A percentile compares a stretch with the other conserved stretches of the same genome.
phyloP scores from a whole-genome alignment of 1,284 basidiomycete species.

The Puccinia polysora region DNA sequence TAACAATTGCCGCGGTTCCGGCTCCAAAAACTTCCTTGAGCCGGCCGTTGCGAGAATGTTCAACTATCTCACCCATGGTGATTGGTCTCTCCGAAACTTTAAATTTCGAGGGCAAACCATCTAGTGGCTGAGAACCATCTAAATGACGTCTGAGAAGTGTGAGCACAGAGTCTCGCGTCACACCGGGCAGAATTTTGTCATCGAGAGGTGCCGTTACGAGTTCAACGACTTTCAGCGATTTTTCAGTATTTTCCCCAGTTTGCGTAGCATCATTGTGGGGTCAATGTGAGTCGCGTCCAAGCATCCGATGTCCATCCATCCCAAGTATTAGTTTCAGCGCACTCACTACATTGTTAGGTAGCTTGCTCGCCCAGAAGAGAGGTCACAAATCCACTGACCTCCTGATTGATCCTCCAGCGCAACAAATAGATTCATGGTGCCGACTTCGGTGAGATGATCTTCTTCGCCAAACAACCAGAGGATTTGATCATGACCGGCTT shows the following conservation, averaged over 20 bases:
- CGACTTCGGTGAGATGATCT: conserved; percentile 68
- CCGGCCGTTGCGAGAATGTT: conserved; percentile 65
- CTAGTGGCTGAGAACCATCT: conserved; percentile 58
- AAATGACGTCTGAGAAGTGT: conserved; percentile 72
- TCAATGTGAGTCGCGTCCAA: neutral
- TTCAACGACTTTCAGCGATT: conserved; percentile 60
- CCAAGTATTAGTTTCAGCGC: neutral
- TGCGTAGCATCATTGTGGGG: neutral
- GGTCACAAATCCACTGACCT: conserved; percentile 56
- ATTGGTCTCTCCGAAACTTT: conserved; percentile 76
- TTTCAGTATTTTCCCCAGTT: neutral
- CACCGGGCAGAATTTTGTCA: conserved; percentile 92
- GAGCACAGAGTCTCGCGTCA: conserved; percentile 89
- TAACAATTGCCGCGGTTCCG: conserved; percentile 72
- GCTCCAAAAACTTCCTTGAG: conserved; percentile 89
- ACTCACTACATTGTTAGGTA: neutral
- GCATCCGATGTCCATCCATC: neutral
- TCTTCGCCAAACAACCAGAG: conserved; percentile 88
- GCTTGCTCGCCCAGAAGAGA: conserved; percentile 24
- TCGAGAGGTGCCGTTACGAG: conserved; percentile 87
- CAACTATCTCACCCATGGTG: conserved; percentile 80
- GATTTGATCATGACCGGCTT: conserved; percentile 85
- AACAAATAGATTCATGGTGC: conserved; percentile 87
- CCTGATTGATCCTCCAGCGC: conserved; percentile 73
- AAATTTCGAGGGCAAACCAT: conserved; percentile 64